Percentiles rank a stretch among this genome's conserved stretches.
phyloP scores from a whole-genome alignment of 176 grass and related monocot species.

The Raddia guianensis region DNA sequence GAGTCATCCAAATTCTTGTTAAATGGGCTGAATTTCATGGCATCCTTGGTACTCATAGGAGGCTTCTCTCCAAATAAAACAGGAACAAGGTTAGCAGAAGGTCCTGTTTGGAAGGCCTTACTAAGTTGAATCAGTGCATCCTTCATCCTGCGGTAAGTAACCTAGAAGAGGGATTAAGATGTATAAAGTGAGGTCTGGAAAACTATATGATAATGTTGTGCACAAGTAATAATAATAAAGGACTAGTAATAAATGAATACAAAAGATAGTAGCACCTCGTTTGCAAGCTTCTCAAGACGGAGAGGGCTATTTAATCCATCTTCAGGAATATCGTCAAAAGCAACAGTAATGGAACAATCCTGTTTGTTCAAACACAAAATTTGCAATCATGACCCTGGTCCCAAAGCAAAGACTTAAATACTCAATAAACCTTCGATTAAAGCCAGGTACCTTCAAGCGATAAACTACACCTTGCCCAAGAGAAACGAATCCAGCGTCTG shows the following conservation, averaged over 20 bases:
- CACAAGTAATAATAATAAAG: neutral
- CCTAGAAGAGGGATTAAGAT: constrained; percentile 64
- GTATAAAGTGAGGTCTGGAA: constrained; percentile 19
- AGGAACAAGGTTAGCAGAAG: constrained; percentile 79
- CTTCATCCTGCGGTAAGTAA: constrained; percentile 94
- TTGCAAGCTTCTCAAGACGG: constrained; percentile 92
- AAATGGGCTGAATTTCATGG: constrained; percentile 74
- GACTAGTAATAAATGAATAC: neutral
- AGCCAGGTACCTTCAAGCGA: constrained; percentile 78
- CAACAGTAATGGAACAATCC: constrained; percentile 90
- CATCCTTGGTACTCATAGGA: constrained; percentile 65
- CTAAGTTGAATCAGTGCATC: constrained; percentile 88
- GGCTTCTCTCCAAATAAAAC: constrained; percentile 90
- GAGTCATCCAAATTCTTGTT: constrained; percentile 97
- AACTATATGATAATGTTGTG: neutral
- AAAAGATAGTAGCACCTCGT: constrained; percentile 69
- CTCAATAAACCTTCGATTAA: neutral
- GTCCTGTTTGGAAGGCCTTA: constrained; percentile 74
- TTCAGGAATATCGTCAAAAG: constrained; percentile 97
- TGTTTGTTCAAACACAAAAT: constrained; percentile 50
- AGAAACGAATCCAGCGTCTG: constrained; percentile 63
- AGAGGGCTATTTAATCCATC: constrained; percentile 95
- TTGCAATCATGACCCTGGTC: neutral
- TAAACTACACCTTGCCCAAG: constrained; percentile 95
- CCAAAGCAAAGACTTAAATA: neutral